Evolutionary conservation across 2,329 filamentous ascomycete genomes (phyloP).

Genomic region (Aciculosporium take): DNA sequence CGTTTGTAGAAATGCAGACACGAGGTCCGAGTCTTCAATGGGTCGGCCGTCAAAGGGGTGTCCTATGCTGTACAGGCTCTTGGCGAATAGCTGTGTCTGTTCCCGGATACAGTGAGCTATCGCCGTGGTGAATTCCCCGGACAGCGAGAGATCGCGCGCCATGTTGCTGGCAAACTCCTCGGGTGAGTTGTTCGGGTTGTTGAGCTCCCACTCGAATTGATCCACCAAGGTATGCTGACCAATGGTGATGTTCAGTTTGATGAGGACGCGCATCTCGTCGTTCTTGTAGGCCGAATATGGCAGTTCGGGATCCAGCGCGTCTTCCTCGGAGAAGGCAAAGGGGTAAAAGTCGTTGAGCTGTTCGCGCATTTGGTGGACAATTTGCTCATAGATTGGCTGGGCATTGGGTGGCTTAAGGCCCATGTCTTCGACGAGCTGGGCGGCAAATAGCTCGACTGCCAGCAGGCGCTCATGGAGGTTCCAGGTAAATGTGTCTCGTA

Average conservation of each 20-base stretch:
- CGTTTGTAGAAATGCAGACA: slow-evolving; percentile 71
- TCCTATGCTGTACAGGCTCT: slow-evolving; percentile 81
- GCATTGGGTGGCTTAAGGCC: slow-evolving; percentile 59
- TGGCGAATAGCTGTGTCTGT: slow-evolving; percentile 86
- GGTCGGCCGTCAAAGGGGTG: slow-evolving; percentile 92
- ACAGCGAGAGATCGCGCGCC: slow-evolving; percentile 77
- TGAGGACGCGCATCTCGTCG: slow-evolving; percentile 91
- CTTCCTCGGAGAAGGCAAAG: slow-evolving; percentile 78
- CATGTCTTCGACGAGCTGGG: slow-evolving; percentile 84
- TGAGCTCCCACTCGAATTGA: slow-evolving; percentile 98
- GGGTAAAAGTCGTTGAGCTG: slow-evolving; percentile 91
- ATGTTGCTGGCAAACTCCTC: slow-evolving; percentile 88
- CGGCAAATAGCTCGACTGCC: slow-evolving; percentile 66
- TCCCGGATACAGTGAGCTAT: slow-evolving; percentile 97
- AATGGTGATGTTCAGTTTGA: slow-evolving; percentile 97
- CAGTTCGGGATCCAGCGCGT: slow-evolving; percentile 75
- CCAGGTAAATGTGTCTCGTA: slow-evolving; percentile 97
- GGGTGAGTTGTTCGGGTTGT: slow-evolving; percentile 82
- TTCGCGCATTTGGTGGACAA: slow-evolving; percentile 61
- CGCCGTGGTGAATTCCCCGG: slow-evolving; percentile 90
- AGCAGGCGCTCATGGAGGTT: slow-evolving; percentile 87
- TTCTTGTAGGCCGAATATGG: slow-evolving; percentile 95
- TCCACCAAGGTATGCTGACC: slow-evolving; percentile 87
- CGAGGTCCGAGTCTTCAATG: slow-evolving; percentile 81
- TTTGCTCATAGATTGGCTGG: slow-evolving; percentile 46